phyloP scores from a whole-genome alignment of 176 grass and related monocot species.

The Bolboschoenus planiculmis region DNA sequence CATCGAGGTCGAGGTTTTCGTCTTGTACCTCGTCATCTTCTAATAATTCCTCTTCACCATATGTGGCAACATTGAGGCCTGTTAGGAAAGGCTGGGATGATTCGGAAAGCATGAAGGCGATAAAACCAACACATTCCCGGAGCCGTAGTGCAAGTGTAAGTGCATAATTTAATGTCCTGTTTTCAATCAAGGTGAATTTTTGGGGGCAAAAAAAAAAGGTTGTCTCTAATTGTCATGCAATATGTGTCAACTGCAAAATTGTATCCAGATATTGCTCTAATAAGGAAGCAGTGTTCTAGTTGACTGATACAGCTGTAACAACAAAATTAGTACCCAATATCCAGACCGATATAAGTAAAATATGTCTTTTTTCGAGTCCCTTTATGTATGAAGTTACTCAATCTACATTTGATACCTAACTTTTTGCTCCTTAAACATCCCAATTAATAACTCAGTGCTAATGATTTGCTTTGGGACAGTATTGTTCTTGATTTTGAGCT shows the following conservation, averaged over 20 bases:
- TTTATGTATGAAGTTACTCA: neutral
- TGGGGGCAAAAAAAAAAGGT: neutral
- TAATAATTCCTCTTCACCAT: conserved; percentile 26
- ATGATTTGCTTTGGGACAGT: neutral
- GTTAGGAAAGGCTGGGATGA: conserved; percentile 72
- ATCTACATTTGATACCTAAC: no score
- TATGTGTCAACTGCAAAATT: neutral
- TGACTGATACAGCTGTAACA: neutral
- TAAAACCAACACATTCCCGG: conserved; percentile 27
- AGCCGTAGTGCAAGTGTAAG: conserved; percentile 53
- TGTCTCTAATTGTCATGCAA: neutral
- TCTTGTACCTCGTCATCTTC: conserved; percentile 33
- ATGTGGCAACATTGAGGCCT: neutral
- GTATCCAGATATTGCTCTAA: neutral
- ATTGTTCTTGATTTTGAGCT: neutral
- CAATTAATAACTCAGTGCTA: neutral
- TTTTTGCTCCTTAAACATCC: neutral
- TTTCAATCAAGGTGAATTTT: neutral
- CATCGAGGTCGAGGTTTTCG: conserved; percentile 32
- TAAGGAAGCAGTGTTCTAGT: neutral
- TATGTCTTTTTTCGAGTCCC: neutral
- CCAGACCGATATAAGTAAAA: neutral
- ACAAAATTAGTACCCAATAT: neutral
- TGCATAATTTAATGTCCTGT: neutral
- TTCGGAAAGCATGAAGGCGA: conserved; percentile 35